Evolutionary conservation across 202 grass and related monocot genomes (phyloP).

Genomic region (Schoenoplectus triqueter): DNA sequence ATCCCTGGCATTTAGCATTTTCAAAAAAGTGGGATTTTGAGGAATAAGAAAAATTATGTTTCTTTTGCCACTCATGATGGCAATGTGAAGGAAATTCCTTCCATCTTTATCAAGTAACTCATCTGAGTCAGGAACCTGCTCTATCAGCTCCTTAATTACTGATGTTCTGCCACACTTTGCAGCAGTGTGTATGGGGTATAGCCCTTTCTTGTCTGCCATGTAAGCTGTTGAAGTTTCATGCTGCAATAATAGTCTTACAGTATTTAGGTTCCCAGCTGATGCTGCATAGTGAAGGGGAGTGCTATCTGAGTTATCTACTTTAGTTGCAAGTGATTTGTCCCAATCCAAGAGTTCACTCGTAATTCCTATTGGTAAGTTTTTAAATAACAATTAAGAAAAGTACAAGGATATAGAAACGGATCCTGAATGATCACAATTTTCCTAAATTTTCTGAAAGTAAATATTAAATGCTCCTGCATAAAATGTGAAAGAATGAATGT

Average conservation of each 20-base stretch:
- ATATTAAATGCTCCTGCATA: no score
- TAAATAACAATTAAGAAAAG: background rate
- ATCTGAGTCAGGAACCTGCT: slow-evolving; percentile 2
- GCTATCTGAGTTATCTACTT: slow-evolving; percentile 28
- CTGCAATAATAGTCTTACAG: slow-evolving; percentile 34
- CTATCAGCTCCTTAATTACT: slow-evolving; percentile 32
- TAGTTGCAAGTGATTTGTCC: slow-evolving; percentile 40
- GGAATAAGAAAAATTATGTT: background rate
- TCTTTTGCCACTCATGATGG: slow-evolving; percentile 5
- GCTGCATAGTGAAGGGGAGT: slow-evolving; percentile 52
- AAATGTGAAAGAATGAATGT: no score
- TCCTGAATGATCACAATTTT: background rate
- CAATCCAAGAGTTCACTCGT: slow-evolving; percentile 37
- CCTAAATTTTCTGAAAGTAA: no score
- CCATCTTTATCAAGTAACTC: slow-evolving; percentile 44
- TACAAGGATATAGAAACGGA: background rate
- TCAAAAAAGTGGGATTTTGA: background rate
- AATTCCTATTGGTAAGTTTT: slow-evolving; percentile 30
- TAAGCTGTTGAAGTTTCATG: slow-evolving; percentile 27
- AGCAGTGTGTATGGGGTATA: slow-evolving; percentile 49
- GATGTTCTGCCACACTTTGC: background rate
- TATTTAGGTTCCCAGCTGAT: slow-evolving; percentile 36
- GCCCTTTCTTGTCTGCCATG: slow-evolving; percentile 23
- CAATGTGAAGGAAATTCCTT: slow-evolving; percentile 50
- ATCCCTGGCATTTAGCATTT: slow-evolving; percentile 43